These are phyloP conservation scores for Globisporangium alternatum DNA, from an alignment of 352 stramenopile genomes.

Conservation along the genomic window DNA sequence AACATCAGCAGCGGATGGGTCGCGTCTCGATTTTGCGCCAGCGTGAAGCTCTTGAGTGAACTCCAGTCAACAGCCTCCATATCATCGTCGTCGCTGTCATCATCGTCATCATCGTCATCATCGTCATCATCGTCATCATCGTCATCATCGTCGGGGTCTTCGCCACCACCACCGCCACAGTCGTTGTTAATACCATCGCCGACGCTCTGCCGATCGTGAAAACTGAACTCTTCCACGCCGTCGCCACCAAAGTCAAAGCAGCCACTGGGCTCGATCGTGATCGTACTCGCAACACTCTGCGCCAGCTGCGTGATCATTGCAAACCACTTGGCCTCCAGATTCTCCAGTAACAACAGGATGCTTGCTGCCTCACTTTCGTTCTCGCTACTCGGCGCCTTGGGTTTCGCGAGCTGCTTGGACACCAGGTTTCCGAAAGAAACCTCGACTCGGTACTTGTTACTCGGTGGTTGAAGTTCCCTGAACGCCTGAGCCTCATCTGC, in stretches of 20 bases:
- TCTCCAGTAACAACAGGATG: constrained; percentile 18
- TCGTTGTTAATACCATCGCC: constrained; percentile 13
- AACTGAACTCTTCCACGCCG: constrained; percentile 33
- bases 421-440: constrained; percentile 66
- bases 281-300: constrained; percentile 17
- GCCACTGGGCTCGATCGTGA: constrained; percentile 22
- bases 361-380: background rate
- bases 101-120: constrained; percentile 6
- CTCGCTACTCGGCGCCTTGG: background rate
- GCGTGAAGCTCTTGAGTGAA: constrained; percentile 27
- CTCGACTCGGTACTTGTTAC: constrained; percentile 51
- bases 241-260: constrained; percentile 31
- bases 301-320: constrained; percentile 29
- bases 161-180: background rate
- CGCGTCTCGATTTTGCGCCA: constrained; percentile 9
- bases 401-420: constrained; percentile 27
- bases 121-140: constrained; percentile 20
- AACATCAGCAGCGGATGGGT: constrained; percentile 22
- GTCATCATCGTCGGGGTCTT: constrained; percentile 1
- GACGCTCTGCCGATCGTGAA: constrained; percentile 28
- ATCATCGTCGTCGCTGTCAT: constrained; percentile 28
- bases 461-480: constrained; percentile 32
- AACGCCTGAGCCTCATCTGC: constrained; percentile 33
- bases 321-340: constrained; percentile 43
- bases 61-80: constrained; percentile 60